These are phyloP conservation scores for Erythrophleum ivorense DNA, from an alignment of 331 rosid species.

Conservation along the genomic window DNA sequence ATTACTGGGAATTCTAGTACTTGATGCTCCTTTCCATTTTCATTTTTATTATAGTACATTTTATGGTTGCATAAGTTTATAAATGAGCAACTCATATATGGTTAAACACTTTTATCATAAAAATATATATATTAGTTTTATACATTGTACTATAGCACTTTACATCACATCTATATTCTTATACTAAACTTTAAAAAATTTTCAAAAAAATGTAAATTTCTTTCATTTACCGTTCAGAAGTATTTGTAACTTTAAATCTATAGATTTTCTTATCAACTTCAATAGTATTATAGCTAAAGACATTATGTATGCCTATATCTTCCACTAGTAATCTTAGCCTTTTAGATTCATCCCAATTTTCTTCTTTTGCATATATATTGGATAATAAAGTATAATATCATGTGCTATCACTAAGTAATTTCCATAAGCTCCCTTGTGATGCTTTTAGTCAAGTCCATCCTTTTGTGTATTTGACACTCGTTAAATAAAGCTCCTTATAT, in stretches of 20 bases:
- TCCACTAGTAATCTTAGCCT: constrained; percentile 77
- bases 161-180: constrained; percentile 50
- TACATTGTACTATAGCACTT: constrained; percentile 37
- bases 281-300: constrained; percentile 80
- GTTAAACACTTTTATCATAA: constrained; percentile 28
- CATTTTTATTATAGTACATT: background rate
- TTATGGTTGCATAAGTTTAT: background rate
- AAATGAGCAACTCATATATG: background rate
- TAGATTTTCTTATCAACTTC: constrained; percentile 66
- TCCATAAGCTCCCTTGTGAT: constrained; percentile 56
- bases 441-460: constrained; percentile 63
- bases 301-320: constrained; percentile 72
- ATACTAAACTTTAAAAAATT: constrained; percentile 53
- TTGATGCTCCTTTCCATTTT: background rate
- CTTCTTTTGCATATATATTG: constrained; percentile 85
- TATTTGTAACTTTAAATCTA: constrained; percentile 77
- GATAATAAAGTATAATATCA: constrained; percentile 89
- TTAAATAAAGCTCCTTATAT: constrained; percentile 86
- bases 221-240: constrained; percentile 56
- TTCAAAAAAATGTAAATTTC: constrained; percentile 52
- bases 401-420: constrained; percentile 67
- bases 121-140: constrained; percentile 26
- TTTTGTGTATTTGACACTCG: constrained; percentile 81
- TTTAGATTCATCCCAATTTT: constrained; percentile 77
- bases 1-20: background rate